Percentiles rank a stretch among this genome's conserved stretches.
Evolutionary conservation across 208 protist species (phyloP).

Genomic region (Lotmaria passim): DNA sequence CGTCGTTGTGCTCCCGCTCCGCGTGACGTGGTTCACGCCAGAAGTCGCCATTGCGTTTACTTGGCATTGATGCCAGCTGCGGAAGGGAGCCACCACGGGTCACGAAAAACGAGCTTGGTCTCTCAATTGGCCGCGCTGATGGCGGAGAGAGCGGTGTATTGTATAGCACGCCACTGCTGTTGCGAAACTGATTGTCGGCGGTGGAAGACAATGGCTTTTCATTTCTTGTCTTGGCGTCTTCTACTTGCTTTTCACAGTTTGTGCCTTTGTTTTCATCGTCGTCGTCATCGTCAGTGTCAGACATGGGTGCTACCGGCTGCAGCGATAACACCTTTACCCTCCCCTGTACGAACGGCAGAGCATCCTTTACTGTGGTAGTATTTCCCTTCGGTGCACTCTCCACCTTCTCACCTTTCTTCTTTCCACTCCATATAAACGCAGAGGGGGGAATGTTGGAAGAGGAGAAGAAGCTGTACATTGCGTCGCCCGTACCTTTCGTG

Average conservation of each 20-base stretch:
- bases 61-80: neutral
- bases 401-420: neutral
- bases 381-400: neutral
- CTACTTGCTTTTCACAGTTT: too few relatives aligned
- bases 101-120: neutral
- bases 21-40: neutral
- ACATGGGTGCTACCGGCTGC: neutral
- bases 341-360: neutral
- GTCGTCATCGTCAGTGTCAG: neutral
- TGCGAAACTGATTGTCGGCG: too few relatives aligned
- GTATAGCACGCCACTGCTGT: too few relatives aligned
- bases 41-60: neutral
- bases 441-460: neutral
- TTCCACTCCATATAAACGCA: neutral
- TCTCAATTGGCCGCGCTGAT: neutral
- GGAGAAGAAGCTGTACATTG: slow-evolving; percentile 4
- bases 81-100: neutral
- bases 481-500: neutral
- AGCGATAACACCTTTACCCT: neutral
- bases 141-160: neutral
- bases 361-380: neutral
- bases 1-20: neutral
- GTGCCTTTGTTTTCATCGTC: neutral
- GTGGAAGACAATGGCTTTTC: neutral
- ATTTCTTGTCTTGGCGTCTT: too few relatives aligned